Base-by-base conservation (phyloP, 2,329 filamentous ascomycete genomes). In the Aspergillus texensis region DNA sequence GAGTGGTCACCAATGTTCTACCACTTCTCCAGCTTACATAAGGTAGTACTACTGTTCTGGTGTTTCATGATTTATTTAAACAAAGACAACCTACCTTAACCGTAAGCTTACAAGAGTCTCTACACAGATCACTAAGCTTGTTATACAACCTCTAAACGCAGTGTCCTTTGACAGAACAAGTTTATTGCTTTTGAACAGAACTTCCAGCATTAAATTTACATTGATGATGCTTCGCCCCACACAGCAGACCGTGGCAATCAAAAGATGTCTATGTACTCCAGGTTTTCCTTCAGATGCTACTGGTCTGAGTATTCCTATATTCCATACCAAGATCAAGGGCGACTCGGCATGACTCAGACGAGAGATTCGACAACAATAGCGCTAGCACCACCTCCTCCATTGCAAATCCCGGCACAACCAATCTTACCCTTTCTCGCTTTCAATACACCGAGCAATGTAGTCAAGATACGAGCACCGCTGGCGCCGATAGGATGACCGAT, bases 341-440 rank as follows among this genome's bases (percentile, higher is more conserved):
- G 19, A 32, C 24, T 10, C 26, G 16, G 43, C 32, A 68, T 43
- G 19, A 58, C 28, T 74, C 74, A 81, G 61, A 78, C 73, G 66
- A 83, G 70, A 54, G 76, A 79, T 85, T 99, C 95, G 74, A 99
- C 88, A 67, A 99, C 92, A 70, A 99, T 83, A 63, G 95, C 95
- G 74, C 92, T 96, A 64, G 95, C 95, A 78, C 95, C 95, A 72
- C 95, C 95, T 62, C 95, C 95, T 69, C 95, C 95, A 80, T 99
- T 99, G 88, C 95, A 99, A 77, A 99, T 98, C 75, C 92, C 95
- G 45, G 92, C 94, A 75, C 89, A 91, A 62, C 95, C 95, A 78
- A 98, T 89, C 89, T 96, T 97, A 74, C 89, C 94, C 79, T 93
- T 91, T 86, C 94, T 95, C 79, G 95, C 90, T 79, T 87, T 91